Evolutionary conservation across 1,284 basidiomycete genomes (phyloP).

Genomic region (Papiliotrema nemorosa): DNA sequence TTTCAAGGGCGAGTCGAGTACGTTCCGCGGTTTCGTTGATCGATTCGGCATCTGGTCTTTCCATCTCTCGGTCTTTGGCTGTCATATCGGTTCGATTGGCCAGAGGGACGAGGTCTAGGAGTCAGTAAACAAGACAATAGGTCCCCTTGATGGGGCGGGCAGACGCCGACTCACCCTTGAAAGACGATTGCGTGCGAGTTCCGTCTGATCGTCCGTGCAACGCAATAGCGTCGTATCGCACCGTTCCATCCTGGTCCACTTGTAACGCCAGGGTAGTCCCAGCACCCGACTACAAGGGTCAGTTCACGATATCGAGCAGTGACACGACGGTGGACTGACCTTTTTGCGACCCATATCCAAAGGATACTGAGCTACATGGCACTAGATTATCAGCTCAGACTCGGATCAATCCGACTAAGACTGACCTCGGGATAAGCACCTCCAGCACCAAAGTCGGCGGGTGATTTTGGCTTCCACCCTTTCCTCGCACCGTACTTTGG

Average conservation of each 20-base stretch:
- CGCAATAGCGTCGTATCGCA: slow-evolving; percentile 95
- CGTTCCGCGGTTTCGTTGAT: slow-evolving; percentile 84
- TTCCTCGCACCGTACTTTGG: slow-evolving; percentile 70
- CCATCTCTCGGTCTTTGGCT: slow-evolving; percentile 70
- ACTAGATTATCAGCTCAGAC: slow-evolving; percentile 46
- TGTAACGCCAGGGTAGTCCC: slow-evolving; percentile 93
- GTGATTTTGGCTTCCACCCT: slow-evolving; percentile 79
- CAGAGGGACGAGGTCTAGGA: slow-evolving; percentile 81
- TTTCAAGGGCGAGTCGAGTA: slow-evolving; percentile 86
- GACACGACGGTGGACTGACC: slow-evolving; percentile 51
- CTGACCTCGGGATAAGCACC: slow-evolving; percentile 83
- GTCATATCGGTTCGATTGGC: slow-evolving; percentile 82
- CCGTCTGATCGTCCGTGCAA: slow-evolving; percentile 86
- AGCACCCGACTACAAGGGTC: slow-evolving; percentile 64
- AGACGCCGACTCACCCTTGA: slow-evolving; percentile 59
- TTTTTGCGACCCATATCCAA: slow-evolving; percentile 93
- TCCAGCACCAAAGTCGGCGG: slow-evolving; percentile 86
- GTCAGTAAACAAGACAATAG: slow-evolving; percentile 7
- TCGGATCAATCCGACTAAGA: slow-evolving; percentile 11
- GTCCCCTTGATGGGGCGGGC: background rate
- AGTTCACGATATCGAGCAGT: background rate
- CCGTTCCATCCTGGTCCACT: slow-evolving; percentile 93
- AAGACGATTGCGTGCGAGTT: slow-evolving; percentile 86
- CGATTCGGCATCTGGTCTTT: slow-evolving; percentile 86
- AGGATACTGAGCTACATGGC: slow-evolving; percentile 95